Percentiles rank a stretch among this genome's conserved stretches.
Evolutionary conservation across 768 basidiomycete genomes (phyloP).

Genomic region (Suillus luteus): DNA sequence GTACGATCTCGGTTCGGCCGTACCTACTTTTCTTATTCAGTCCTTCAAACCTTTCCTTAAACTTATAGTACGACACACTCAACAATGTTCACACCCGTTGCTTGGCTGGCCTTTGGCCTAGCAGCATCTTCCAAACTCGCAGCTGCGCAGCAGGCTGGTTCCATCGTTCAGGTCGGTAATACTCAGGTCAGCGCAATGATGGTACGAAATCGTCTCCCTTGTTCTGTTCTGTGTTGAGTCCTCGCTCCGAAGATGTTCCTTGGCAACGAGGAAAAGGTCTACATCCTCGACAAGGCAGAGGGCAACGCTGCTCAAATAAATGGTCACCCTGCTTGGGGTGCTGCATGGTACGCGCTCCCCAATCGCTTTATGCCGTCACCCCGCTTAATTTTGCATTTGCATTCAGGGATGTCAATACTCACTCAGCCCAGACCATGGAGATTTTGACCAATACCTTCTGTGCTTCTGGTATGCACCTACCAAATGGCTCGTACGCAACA

Average conservation of each 20-base stretch:
- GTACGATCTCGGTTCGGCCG: not conserved
- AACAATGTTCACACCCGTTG: slow-evolving; percentile 34
- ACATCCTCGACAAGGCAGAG: slow-evolving; percentile 91
- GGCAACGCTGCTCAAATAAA: slow-evolving; percentile 66
- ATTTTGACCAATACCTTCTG: slow-evolving; percentile 77
- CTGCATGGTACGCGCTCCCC: slow-evolving; percentile 53
- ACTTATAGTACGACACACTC: slow-evolving; percentile 2
- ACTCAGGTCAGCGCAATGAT: slow-evolving; percentile 57
- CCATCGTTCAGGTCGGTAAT: slow-evolving; percentile 26
- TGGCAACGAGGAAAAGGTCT: slow-evolving; percentile 78
- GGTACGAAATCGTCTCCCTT: slow-evolving; percentile 35
- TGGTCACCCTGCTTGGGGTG: slow-evolving; percentile 74
- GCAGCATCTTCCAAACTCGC: slow-evolving; percentile 33
- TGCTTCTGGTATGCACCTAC: slow-evolving; percentile 79
- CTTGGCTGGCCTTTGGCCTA: slow-evolving; percentile 49
- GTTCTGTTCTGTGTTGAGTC: not conserved
- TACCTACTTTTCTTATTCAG: not conserved
- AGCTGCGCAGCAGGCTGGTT: slow-evolving; percentile 19
- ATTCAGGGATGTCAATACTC: slow-evolving; percentile 61
- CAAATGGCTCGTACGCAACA: slow-evolving; percentile 73
- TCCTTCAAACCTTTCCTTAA: slow-evolving; percentile 7
- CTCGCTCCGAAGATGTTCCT: slow-evolving; percentile 55
- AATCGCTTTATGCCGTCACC: slow-evolving; percentile 13
- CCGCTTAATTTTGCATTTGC: slow-evolving; percentile 27
- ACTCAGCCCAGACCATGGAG: slow-evolving; percentile 66